These are phyloP conservation scores for Solanum piurae DNA, from an alignment of 257 asterid species.

Conservation along the genomic window DNA sequence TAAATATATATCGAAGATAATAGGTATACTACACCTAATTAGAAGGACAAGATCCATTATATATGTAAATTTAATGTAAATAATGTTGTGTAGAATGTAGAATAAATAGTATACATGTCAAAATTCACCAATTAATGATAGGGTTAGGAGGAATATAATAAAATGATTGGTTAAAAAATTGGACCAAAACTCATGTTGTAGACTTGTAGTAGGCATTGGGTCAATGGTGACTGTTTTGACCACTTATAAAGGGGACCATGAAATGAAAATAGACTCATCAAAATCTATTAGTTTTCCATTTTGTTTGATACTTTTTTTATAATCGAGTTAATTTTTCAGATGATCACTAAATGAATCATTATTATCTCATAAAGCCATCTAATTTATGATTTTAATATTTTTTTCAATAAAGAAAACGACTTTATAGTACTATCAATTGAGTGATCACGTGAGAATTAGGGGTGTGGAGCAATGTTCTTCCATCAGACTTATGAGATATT, in stretches of 20 bases:
- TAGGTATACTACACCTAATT: background rate
- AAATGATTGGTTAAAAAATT: background rate
- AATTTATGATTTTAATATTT: background rate
- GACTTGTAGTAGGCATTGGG: background rate
- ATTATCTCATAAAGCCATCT: background rate
- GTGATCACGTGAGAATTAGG: background rate
- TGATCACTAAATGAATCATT: fast-evolving
- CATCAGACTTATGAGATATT: background rate
- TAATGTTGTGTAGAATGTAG: background rate
- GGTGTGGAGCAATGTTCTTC: background rate
- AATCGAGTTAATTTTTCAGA: fast-evolving
- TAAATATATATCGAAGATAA: background rate
- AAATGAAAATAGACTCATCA: background rate
- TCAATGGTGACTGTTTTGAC: background rate
- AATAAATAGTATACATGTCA: background rate
- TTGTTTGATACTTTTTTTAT: background rate
- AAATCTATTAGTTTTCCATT: background rate
- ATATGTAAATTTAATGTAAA: background rate
- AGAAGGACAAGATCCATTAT: background rate
- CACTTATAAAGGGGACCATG: background rate
- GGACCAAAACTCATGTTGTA: background rate
- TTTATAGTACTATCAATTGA: fast-evolving
- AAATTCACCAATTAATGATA: background rate
- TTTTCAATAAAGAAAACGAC: fast-evolving
- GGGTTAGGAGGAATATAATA: background rate